A percentile compares a stretch with the other conserved stretches of the same genome.
Evolutionary conservation across 345 rosid species (phyloP).

Genomic region (Melaleuca alternifolia): DNA sequence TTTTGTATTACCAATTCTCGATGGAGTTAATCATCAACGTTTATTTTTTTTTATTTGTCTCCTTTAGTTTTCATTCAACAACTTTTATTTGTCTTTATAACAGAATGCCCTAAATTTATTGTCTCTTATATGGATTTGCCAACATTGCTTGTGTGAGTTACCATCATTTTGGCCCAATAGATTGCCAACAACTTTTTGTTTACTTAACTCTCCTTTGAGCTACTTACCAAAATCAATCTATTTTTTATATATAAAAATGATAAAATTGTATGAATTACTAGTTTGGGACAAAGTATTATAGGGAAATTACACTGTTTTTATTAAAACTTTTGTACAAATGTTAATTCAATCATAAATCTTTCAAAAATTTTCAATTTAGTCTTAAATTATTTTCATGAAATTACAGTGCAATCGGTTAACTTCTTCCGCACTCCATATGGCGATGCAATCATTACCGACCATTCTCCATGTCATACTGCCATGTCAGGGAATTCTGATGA

Average conservation of each 20-base stretch:
- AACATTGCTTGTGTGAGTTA: background rate
- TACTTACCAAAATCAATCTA: background rate
- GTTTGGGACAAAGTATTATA: background rate
- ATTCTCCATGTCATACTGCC: background rate
- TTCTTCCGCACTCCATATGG: accelerated
- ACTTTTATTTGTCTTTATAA: background rate
- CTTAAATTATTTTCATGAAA: accelerated
- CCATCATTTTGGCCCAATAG: background rate
- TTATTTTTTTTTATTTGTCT: background rate
- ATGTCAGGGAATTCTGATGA: accelerated
- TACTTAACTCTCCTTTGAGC: background rate
- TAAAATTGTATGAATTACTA: background rate
- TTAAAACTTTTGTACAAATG: background rate
- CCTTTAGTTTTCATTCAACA: background rate
- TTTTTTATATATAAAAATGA: background rate
- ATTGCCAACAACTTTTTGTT: background rate
- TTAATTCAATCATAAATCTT: accelerated
- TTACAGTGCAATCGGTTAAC: too few species aligned
- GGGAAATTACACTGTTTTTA: background rate
- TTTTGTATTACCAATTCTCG: background rate
- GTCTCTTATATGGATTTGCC: background rate
- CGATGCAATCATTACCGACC: accelerated
- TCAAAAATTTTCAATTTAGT: background rate
- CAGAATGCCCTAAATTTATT: background rate
- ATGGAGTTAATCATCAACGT: background rate